These are phyloP conservation scores for Acacia concinna DNA, from an alignment of 331 rosid species.

Conservation along the genomic window DNA sequence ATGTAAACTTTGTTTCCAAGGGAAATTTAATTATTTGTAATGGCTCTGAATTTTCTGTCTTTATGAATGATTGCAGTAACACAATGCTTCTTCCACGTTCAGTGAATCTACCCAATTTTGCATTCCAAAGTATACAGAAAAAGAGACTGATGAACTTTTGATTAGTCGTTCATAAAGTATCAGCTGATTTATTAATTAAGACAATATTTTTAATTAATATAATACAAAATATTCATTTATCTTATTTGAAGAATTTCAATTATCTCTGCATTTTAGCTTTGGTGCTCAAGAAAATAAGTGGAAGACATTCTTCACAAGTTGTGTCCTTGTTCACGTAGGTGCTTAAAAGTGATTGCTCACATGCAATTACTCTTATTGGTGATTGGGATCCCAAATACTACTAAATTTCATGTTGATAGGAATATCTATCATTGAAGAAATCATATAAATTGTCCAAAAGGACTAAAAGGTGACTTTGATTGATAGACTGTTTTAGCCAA, in stretches of 20 bases:
- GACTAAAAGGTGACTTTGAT: no score
- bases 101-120: slow-evolving; percentile 8
- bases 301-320: no score
- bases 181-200: not conserved
- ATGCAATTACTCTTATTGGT: no score
- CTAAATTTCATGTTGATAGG: no score
- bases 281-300: no score
- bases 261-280: not conserved
- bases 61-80: not conserved
- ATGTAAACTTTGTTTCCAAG: not conserved
- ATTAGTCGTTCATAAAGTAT: not conserved
- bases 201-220: not conserved
- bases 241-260: not conserved
- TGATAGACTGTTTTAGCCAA: no score
- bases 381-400: no score
- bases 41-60: not conserved
- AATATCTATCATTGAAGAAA: no score
- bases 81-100: not conserved
- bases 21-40: not conserved
- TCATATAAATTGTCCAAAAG: no score
- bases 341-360: no score
- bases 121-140: not conserved
- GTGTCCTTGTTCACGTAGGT: no score
- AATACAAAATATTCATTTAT: not conserved
- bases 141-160: not conserved